Base-by-base conservation (phyloP, 2,329 filamentous ascomycete genomes). In the Ophiostoma populinum region DNA sequence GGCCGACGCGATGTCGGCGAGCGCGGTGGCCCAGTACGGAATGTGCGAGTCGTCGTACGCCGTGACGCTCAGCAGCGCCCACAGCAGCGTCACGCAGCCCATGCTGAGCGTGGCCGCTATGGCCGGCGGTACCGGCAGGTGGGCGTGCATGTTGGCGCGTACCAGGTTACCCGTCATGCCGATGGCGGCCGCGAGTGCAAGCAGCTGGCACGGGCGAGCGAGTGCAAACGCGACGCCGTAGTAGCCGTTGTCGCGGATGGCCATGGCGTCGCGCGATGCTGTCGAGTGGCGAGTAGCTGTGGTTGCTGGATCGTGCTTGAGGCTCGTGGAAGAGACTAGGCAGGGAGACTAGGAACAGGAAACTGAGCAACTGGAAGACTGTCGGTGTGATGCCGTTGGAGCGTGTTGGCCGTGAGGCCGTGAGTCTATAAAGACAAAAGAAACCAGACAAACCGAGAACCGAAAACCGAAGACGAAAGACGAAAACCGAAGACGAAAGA, bases 131-230 rank as follows among this genome's bases (percentile, higher is more conserved):
- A 79, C 72, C 20, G 68, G 63, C 37, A 75, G 67, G 42, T 75
- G 66, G 16, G 63, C 67, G 28, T 63, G 59, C 29, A 82, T 70
- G 51, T 92, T 83, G 46, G 80, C 67, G 17, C 74, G 65, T 48
- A 92, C 75, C 55, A 93, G 92, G 55, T 86, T 83, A 48, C 78
- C 71, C 1, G 74, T 74, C 53, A 93, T 70, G 30, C 83, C 82
- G 44, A 92, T 77, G 45, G 90, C 73, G 39, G 75, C 63, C 39
- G 90, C 63, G 50, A 93, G 75, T 18, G 70, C 71, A 42, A 79
- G 57, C 40, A 71, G 65, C 52, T 92, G 75, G 45, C 86, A 63
- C 39, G 67, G 63, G 32, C 86, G 76, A 45, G 78, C 69, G 45
- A 73, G 61, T 39, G 80, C 73, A 59, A 92, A 92, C 46, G 78